phyloP scores from a whole-genome alignment of 257 asterid species.

The Gentiana dahurica region DNA sequence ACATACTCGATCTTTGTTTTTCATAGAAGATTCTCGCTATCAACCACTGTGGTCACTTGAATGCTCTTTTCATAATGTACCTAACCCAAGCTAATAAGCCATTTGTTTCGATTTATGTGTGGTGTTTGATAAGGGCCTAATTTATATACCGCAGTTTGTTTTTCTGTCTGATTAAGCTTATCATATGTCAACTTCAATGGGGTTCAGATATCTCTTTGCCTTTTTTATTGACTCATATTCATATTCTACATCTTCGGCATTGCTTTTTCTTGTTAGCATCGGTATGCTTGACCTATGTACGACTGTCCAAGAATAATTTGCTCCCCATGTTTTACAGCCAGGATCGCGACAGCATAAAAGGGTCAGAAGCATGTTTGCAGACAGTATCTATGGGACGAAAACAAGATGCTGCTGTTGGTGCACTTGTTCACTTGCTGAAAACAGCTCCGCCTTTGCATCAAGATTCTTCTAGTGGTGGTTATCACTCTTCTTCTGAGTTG shows the following conservation, averaged over 20 bases:
- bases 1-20: too few species aligned
- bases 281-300: too few species aligned
- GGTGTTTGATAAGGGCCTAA: too few species aligned
- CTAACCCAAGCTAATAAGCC: too few species aligned
- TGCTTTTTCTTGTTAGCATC: neutral
- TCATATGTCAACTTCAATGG: too few species aligned
- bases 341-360: constrained; percentile 35
- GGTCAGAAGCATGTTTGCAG: constrained; percentile 49
- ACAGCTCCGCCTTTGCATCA: constrained; percentile 80
- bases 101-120: too few species aligned
- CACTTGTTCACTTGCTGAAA: constrained; percentile 81
- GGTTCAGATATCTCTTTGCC: too few species aligned
- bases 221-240: neutral
- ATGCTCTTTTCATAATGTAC: too few species aligned
- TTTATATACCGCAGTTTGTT: too few species aligned
- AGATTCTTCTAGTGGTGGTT: constrained; percentile 33
- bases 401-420: constrained; percentile 87
- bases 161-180: too few species aligned
- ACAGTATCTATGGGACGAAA: constrained; percentile 38
- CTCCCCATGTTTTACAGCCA: constrained; percentile 29
- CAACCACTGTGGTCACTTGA: too few species aligned
- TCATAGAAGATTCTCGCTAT: too few species aligned
- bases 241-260: neutral
- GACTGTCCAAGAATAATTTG: neutral
- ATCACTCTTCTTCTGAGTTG: constrained; percentile 21